These are phyloP conservation scores for Rhodotorula graminis DNA, from an alignment of 768 basidiomycete genomes.

Conservation along the genomic window DNA sequence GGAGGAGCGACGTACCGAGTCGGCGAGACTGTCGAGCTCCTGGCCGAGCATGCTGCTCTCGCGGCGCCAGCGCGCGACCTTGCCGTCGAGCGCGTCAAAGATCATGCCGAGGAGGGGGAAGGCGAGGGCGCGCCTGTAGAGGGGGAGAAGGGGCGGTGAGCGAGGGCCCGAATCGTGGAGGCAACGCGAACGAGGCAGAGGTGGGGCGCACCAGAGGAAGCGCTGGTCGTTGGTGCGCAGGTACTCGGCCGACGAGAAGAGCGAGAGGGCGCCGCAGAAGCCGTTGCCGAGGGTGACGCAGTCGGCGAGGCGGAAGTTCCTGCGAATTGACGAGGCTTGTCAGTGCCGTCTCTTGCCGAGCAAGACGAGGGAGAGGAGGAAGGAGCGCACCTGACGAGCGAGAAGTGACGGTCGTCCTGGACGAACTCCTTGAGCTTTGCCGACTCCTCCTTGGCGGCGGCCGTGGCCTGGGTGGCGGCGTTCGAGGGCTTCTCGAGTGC, in stretches of 20 bases:
- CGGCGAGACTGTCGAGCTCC: constrained; percentile 93
- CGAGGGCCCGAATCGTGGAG: no score
- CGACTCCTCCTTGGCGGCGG: constrained; percentile 17
- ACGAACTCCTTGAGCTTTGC: constrained; percentile 71
- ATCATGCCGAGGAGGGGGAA: constrained; percentile 89
- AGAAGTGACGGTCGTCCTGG: constrained; percentile 91
- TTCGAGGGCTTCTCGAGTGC: no score
- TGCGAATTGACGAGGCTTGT: constrained; percentile 44
- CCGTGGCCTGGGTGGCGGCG: no score
- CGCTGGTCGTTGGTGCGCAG: constrained; percentile 70
- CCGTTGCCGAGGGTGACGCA: constrained; percentile 99
- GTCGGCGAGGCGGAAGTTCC: constrained; percentile 96
- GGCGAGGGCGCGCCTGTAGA: constrained; percentile 62
- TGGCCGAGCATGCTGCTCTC: constrained; percentile 93
- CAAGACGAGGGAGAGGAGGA: not conserved
- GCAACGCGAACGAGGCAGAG: not conserved
- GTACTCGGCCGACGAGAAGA: constrained; percentile 89
- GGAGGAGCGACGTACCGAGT: constrained; percentile 60
- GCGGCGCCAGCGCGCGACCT: constrained; percentile 94
- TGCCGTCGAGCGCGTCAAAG: constrained; percentile 97
- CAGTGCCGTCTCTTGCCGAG: not conserved
- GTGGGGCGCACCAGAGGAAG: constrained; percentile 58
- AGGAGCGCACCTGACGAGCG: constrained; percentile 75
- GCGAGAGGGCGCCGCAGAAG: constrained; percentile 90
- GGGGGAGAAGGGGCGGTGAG: no score